Percentiles rank a stretch among this genome's conserved stretches.
These are phyloP conservation scores for Biscogniauxia sp. DNA, from an alignment of 2,329 filamentous ascomycete species.

Conservation along the genomic window DNA sequence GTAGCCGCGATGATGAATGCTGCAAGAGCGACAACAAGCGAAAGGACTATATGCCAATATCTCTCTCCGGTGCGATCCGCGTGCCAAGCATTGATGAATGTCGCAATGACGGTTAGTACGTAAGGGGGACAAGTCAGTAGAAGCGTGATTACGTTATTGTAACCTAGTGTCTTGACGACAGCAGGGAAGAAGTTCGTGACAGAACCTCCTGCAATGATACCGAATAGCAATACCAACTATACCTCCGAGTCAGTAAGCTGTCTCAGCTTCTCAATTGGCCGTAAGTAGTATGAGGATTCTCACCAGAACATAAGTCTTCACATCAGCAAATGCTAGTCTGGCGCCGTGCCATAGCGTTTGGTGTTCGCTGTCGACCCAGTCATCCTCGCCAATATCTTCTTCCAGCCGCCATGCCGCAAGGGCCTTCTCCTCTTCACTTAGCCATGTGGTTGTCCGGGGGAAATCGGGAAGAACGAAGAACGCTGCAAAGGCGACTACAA, in stretches of 20 bases:
- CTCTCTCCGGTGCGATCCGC: constrained; percentile 70
- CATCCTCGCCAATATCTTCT: constrained; percentile 64
- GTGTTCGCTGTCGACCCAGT: constrained; percentile 55
- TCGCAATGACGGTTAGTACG: constrained; percentile 59
- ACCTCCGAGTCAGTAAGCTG: constrained; percentile 5
- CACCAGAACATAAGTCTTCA: constrained; percentile 60
- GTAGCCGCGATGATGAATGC: constrained; percentile 68
- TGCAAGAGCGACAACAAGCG: constrained; percentile 58
- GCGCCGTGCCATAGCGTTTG: constrained; percentile 56
- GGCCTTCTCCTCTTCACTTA: constrained; percentile 53
- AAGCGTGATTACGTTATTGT: constrained; percentile 56
- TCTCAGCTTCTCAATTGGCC: neutral
- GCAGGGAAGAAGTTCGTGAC: constrained; percentile 71
- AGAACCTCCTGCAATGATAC: constrained; percentile 54
- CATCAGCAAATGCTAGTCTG: constrained; percentile 53
- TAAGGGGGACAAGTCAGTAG: constrained; percentile 66
- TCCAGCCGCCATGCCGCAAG: constrained; percentile 61
- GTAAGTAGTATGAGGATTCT: constrained; percentile 13
- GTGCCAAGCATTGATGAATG: constrained; percentile 66
- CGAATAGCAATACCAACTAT: constrained; percentile 54
- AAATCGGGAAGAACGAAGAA: constrained; percentile 66
- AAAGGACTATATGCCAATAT: constrained; percentile 64
- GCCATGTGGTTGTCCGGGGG: constrained; percentile 57
- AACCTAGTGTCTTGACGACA: constrained; percentile 67
- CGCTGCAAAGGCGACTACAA: constrained; percentile 56